phyloP scores from a whole-genome alignment of 164 flowering plant species.

The Vitis labrusca region DNA sequence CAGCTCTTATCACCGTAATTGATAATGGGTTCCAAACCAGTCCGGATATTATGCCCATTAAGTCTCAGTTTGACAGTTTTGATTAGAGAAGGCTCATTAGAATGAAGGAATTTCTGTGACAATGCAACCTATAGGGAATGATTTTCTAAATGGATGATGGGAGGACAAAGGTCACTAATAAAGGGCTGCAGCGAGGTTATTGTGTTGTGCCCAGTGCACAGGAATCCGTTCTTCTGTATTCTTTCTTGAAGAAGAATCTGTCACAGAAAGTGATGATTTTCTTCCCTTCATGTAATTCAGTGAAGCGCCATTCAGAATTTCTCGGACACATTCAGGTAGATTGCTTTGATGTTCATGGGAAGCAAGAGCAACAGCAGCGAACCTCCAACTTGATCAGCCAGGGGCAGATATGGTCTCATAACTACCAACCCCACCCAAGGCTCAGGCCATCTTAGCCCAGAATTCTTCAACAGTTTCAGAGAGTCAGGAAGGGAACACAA shows the following conservation, averaged over 20 bases:
- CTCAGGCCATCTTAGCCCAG: no score
- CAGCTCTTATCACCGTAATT: no score
- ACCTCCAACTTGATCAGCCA: conserved; percentile 50
- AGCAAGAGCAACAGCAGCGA: conserved; percentile 83
- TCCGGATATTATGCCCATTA: no score
- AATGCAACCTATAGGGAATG: no score
- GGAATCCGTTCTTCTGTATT: conserved; percentile 72
- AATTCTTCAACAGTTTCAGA: no score
- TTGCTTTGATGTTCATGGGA: conserved; percentile 86
- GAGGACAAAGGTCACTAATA: conserved; percentile 83
- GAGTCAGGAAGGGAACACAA: no score
- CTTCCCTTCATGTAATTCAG: conserved; percentile 93
- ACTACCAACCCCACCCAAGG: no score
- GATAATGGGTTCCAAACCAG: no score
- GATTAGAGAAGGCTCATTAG: no score
- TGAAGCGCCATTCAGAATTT: conserved; percentile 82
- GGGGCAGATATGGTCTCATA: no score
- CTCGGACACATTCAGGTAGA: conserved; percentile 72
- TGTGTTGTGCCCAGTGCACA: conserved; percentile 71
- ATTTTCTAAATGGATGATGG: conserved; percentile 60
- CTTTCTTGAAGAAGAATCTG: conserved; percentile 79
- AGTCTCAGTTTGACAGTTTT: no score
- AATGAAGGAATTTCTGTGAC: no score
- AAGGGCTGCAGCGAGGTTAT: conserved; percentile 87
- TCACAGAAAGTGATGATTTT: conserved; percentile 97